These are phyloP conservation scores for Helotiales sp. DNA, from an alignment of 2,329 filamentous ascomycete species.

Conservation along the genomic window DNA sequence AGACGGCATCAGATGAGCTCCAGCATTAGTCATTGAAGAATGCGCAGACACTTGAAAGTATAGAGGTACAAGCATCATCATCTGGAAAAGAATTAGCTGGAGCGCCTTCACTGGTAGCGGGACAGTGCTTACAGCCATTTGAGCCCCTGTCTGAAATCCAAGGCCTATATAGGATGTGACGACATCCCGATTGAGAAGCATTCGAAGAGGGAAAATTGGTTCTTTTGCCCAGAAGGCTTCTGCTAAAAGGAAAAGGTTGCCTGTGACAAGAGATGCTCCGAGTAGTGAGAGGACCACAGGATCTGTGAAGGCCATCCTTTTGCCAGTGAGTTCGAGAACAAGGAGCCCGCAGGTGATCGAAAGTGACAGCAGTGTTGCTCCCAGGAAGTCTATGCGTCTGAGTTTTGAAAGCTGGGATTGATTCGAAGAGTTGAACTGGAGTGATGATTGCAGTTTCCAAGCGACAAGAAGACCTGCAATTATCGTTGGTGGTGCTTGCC, in stretches of 20 bases:
- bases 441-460: constrained; percentile 19
- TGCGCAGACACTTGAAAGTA: constrained; percentile 67
- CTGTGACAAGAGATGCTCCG: constrained; percentile 26
- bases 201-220: constrained; percentile 57
- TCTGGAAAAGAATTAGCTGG: constrained; percentile 29
- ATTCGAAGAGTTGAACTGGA: constrained; percentile 14
- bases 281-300: constrained; percentile 36
- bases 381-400: constrained; percentile 58
- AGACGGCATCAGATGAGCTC: constrained; percentile 63
- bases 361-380: constrained; percentile 46
- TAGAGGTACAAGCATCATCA: constrained; percentile 66
- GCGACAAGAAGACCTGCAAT: constrained; percentile 46
- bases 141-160: constrained; percentile 54
- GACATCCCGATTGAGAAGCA: constrained; percentile 53
- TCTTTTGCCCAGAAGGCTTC: constrained; percentile 44
- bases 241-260: constrained; percentile 18
- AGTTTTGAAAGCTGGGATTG: constrained; percentile 20
- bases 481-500: constrained; percentile 55
- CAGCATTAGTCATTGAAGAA: constrained; percentile 57
- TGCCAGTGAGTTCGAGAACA: constrained; percentile 50
- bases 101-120: too few relatives aligned
- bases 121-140: constrained; percentile 47
- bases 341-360: constrained; percentile 46
- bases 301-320: constrained; percentile 39
- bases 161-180: constrained; percentile 53